phyloP scores from a whole-genome alignment of 2,329 filamentous ascomycete species.

The Colletotrichum tropicicola region DNA sequence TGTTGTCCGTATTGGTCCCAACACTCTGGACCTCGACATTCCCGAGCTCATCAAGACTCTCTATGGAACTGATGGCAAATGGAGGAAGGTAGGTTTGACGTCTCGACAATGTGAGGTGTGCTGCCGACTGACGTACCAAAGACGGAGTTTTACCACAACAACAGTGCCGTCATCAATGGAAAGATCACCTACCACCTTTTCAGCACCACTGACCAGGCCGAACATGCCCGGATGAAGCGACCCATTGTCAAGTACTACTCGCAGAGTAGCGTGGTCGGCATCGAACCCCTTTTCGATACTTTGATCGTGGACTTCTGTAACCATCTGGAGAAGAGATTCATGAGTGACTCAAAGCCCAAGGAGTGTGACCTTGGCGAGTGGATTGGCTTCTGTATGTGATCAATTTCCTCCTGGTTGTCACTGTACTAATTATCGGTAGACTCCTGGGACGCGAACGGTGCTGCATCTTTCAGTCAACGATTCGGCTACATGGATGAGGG shows the following conservation, averaged over 20 bases:
- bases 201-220: slow-evolving; percentile 42
- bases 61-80: slow-evolving; percentile 1
- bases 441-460: slow-evolving; percentile 51
- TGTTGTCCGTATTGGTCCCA: slow-evolving; percentile 42
- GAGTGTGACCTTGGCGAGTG: slow-evolving; percentile 38
- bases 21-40: slow-evolving; percentile 34
- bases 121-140: no score
- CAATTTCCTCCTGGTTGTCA: slow-evolving; percentile 38
- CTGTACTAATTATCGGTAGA: slow-evolving; percentile 35
- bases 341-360: slow-evolving; percentile 33
- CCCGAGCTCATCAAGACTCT: slow-evolving; percentile 30
- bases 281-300: slow-evolving; percentile 42
- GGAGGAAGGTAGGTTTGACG: not conserved
- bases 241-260: slow-evolving; percentile 49
- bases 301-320: slow-evolving; percentile 40
- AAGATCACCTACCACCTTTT: slow-evolving; percentile 48
- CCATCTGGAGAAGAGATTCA: slow-evolving; percentile 41
- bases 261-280: slow-evolving; percentile 33
- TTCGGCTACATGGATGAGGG: slow-evolving; percentile 51
- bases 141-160: slow-evolving; percentile 48
- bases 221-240: slow-evolving; percentile 45
- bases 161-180: slow-evolving; percentile 42
- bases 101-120: not conserved
- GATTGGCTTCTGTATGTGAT: slow-evolving; percentile 38
- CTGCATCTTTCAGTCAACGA: slow-evolving; percentile 48